Base-by-base conservation (phyloP, 495 filamentous ascomycete species). In the Saxispiralis lemnorum region DNA sequence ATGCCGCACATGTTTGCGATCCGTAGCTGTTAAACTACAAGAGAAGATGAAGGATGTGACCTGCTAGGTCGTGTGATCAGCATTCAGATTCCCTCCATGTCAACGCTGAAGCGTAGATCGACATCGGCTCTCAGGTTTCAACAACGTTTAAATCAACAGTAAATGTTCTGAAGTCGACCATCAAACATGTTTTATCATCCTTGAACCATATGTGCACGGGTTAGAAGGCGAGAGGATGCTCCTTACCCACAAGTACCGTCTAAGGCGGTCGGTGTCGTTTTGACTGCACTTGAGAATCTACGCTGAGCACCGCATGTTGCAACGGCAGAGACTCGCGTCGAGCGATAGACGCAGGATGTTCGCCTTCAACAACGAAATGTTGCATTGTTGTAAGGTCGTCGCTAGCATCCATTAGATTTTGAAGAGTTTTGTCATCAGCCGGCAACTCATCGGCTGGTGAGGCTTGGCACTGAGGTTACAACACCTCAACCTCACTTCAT, bases 1-100 rank as follows among this genome's bases (percentile, higher is more conserved):
- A 94, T 84, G 48, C 86, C 86, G 62, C 84, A 93, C 87, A 93
- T 93, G 15, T 56, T 70, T 49, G 31, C 16, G 19, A 17, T 34
- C 33, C 44, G 34, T 43, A 53, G 39, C 15, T 34, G 45, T 35
- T 4, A 43, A 21, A 47, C 31, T 44, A 7, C 44, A 15, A 15
- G 14, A 21, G 41, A 12, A 35, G 43, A 10, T 45, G 18, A 9
- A 31, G 43, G 20, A 14, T 38, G 6, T 13, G 2, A 7, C 10
- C 20, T 28, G 24, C 24, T 4, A n/a, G 13, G 14, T n/a, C n/a
- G n/a, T n/a, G n/a, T 16, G 19, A 18, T 15, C 16, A 35, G 15
- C 28, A 33, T 13, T 35, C 34, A 6, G 13, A 35, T 12, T n/a
- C 5, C 13, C 2, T 10, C 6, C 19, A 16, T 48, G 20, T 35